Percentiles rank a stretch among this genome's conserved stretches.
phyloP scores from a whole-genome alignment of 2,329 filamentous ascomycete species.

The Coniochaeta ligniaria region DNA sequence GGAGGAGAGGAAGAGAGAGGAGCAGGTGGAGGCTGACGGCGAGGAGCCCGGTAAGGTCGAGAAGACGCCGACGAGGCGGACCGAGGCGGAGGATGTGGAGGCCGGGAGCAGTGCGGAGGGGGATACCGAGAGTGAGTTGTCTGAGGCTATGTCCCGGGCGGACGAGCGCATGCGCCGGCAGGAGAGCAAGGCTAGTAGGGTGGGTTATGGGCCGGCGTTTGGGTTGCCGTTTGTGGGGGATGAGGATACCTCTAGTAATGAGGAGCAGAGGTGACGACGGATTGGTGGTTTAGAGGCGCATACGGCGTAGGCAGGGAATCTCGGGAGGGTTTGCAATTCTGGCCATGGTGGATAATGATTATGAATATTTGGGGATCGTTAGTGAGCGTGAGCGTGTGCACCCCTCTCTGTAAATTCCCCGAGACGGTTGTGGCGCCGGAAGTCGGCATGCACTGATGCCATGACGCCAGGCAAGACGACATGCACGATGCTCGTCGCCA shows the following conservation, averaged over 20 bases:
- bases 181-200: neutral
- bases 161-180: neutral
- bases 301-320: neutral
- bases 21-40: too few species aligned
- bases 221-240: neutral
- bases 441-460: neutral
- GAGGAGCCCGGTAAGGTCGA: neutral
- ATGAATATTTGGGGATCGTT: neutral
- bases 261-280: neutral
- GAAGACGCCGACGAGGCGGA: neutral
- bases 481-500: neutral
- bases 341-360: too few species aligned
- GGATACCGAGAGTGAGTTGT: neutral
- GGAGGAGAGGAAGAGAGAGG: neutral
- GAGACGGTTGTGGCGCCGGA: neutral
- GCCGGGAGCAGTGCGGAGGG: neutral
- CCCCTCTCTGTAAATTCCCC: neutral
- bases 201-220: neutral
- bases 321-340: too few species aligned
- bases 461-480: neutral
- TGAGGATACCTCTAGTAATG: neutral
- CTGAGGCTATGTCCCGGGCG: neutral
- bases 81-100: neutral
- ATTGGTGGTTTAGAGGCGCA: neutral
- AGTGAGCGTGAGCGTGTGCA: neutral